These are phyloP conservation scores for Coniella vitis DNA, from an alignment of 2,329 filamentous ascomycete species.

Conservation along the genomic window DNA sequence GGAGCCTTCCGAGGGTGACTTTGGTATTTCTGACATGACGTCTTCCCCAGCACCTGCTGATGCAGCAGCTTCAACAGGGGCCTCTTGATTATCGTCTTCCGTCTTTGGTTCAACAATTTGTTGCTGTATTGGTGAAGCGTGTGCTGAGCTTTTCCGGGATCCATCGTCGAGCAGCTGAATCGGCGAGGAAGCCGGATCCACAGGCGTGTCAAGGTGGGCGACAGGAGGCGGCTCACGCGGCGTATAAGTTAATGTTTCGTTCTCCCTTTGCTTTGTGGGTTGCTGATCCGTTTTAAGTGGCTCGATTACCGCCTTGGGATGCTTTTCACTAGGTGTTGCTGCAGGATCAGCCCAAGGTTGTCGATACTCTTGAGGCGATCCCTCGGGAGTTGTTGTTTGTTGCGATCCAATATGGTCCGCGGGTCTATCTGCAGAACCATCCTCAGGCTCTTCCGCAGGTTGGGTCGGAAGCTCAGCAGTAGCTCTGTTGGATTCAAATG, in stretches of 20 bases:
- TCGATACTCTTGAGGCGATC: too few species aligned
- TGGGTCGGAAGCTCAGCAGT: too few species aligned
- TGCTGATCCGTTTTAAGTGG: too few species aligned
- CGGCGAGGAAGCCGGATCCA: slow-evolving; percentile 17
- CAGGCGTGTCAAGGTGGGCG: slow-evolving; percentile 12
- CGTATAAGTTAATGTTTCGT: too few species aligned
- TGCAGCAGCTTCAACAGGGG: slow-evolving; percentile 15
- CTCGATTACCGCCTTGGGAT: too few species aligned
- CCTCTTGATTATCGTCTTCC: not conserved
- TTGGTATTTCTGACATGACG: slow-evolving; percentile 39
- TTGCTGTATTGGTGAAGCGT: slow-evolving; percentile 12
- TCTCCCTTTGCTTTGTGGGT: too few species aligned
- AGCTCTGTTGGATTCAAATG: slow-evolving; percentile 24
- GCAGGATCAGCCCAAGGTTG: too few species aligned
- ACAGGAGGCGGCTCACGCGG: not conserved
- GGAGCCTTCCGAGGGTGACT: slow-evolving; percentile 61
- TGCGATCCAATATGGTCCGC: slow-evolving; percentile 15
- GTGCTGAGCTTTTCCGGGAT: slow-evolving; percentile 6
- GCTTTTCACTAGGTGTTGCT: too few species aligned
- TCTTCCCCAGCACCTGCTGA: slow-evolving; percentile 14
- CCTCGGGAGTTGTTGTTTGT: not conserved
- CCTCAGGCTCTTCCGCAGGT: too few species aligned
- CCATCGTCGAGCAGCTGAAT: slow-evolving; percentile 8
- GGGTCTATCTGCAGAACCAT: too few species aligned
- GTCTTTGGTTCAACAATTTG: not conserved